phyloP scores from a whole-genome alignment of 169 alveolate species.

The Plasmodium fragile region DNA sequence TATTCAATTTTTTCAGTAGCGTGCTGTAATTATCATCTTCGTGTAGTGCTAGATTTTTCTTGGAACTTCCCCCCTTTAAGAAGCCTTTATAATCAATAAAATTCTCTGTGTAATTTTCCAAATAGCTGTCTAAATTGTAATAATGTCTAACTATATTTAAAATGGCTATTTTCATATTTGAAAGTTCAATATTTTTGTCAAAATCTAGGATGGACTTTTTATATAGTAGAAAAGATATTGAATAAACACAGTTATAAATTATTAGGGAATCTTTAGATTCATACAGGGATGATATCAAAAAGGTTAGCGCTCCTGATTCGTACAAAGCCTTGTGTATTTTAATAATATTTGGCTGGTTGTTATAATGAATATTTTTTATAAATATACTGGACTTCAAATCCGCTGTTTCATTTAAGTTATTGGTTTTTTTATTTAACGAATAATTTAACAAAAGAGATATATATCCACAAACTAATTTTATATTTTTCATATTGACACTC shows the following conservation, averaged over 20 bases:
- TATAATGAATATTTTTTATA: conserved; percentile 76
- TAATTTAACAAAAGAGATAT: conserved; percentile 75
- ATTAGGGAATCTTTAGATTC: conserved; percentile 76
- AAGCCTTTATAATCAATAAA: conserved; percentile 77
- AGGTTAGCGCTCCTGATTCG: conserved; percentile 77
- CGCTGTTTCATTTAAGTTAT: conserved; percentile 76
- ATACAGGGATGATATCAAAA: conserved; percentile 72
- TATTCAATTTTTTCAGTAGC: conserved; percentile 34
- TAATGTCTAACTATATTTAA: conserved; percentile 75
- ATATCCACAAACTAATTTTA: conserved; percentile 75
- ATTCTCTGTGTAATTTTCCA: conserved; percentile 75
- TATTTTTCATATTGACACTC: conserved; percentile 74
- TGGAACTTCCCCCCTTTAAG: conserved; percentile 73
- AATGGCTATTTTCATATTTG: conserved; percentile 78
- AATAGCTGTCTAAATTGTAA: conserved; percentile 75
- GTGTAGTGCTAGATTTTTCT: conserved; percentile 52
- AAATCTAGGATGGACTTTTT: conserved; percentile 75
- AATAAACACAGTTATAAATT: conserved; percentile 75
- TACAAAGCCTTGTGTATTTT: conserved; percentile 77
- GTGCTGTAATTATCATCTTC: conserved; percentile 71
- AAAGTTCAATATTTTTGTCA: conserved; percentile 75
- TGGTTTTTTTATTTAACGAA: conserved; percentile 76
- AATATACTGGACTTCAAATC: conserved; percentile 76
- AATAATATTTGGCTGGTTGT: conserved; percentile 76
- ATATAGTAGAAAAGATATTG: conserved; percentile 73